phyloP scores from a whole-genome alignment of 805 yeast species.

The Yamadazyma ubonensis region DNA sequence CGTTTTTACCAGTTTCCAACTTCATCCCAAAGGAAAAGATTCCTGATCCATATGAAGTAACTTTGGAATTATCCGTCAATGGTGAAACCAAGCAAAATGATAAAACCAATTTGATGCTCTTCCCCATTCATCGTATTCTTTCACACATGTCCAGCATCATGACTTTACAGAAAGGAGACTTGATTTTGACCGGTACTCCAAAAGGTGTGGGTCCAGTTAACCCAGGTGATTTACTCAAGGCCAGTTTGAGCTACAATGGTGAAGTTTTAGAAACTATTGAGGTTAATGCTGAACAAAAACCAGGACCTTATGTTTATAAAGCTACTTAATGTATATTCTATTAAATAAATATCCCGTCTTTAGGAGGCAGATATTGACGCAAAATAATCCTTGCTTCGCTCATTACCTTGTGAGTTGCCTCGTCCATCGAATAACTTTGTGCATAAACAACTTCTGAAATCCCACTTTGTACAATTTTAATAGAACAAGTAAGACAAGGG shows the following conservation, averaged over 20 bases:
- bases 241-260: slow-evolving; percentile 59
- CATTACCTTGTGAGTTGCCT: slow-evolving; percentile 66
- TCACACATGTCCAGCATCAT: slow-evolving; percentile 81
- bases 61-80: slow-evolving; percentile 64
- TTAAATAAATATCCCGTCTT: slow-evolving; percentile 38
- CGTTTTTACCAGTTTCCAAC: slow-evolving; percentile 84
- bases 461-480: slow-evolving; percentile 92
- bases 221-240: slow-evolving; percentile 78
- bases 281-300: slow-evolving; percentile 52
- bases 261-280: slow-evolving; percentile 53
- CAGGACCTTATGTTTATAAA: slow-evolving; percentile 43
- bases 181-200: slow-evolving; percentile 94
- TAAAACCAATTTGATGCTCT: slow-evolving; percentile 78
- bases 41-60: slow-evolving; percentile 71
- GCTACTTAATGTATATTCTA: slow-evolving; percentile 22
- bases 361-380: slow-evolving; percentile 48
- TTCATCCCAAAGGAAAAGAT: slow-evolving; percentile 66
- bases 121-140: slow-evolving; percentile 78
- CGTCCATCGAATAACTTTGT: slow-evolving; percentile 91
- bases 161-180: slow-evolving; percentile 89
- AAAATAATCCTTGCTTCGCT: slow-evolving; percentile 69
- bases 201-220: slow-evolving; percentile 87
- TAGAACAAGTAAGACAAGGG: slow-evolving; percentile 94
- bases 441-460: slow-evolving; percentile 90
- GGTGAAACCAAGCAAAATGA: slow-evolving; percentile 72